These are phyloP conservation scores for Geosmithia flava DNA, from an alignment of 2,329 filamentous ascomycete genomes.

Conservation along the genomic window DNA sequence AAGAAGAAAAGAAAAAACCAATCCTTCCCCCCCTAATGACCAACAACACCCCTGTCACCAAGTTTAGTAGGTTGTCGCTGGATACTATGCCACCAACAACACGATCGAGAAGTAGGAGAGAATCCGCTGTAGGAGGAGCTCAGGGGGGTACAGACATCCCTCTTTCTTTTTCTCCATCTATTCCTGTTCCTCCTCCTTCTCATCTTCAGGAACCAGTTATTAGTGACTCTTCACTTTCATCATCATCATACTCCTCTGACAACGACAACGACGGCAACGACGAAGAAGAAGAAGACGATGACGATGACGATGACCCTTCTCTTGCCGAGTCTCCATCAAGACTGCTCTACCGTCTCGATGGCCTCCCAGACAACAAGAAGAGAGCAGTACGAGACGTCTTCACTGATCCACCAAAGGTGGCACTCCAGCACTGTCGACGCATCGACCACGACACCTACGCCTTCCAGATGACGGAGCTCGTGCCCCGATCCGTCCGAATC, in stretches of 20 bases:
- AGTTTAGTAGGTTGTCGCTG: constrained; percentile 27
- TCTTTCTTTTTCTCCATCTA: too few species aligned
- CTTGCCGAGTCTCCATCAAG: constrained; percentile 24
- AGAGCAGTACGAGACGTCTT: constrained; percentile 30
- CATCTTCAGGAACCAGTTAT: neutral
- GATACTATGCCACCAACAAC: constrained; percentile 20
- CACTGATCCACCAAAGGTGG: constrained; percentile 33
- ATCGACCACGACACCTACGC: constrained; percentile 33
- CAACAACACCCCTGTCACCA: constrained; percentile 13
- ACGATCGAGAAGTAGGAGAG: constrained; percentile 6
- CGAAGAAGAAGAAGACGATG: constrained; percentile 10
- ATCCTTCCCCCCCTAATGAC: neutral
- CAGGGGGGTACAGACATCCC: too few species aligned
- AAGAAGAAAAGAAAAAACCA: too few species aligned
- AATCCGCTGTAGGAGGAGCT: neutral
- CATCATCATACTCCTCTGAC: constrained; percentile 2
- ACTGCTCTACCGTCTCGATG: constrained; percentile 26
- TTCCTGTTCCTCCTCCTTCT: neutral
- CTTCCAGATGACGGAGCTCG: constrained; percentile 42
- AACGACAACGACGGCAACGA: constrained; percentile 6
- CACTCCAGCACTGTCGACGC: constrained; percentile 35
- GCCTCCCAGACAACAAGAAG: constrained; percentile 22
- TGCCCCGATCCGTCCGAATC: constrained; percentile 38
- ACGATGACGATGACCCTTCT: constrained; percentile 15
- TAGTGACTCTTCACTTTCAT: neutral